phyloP scores from a whole-genome alignment of 768 basidiomycete genomes.

The Psilocybe cubensis region DNA sequence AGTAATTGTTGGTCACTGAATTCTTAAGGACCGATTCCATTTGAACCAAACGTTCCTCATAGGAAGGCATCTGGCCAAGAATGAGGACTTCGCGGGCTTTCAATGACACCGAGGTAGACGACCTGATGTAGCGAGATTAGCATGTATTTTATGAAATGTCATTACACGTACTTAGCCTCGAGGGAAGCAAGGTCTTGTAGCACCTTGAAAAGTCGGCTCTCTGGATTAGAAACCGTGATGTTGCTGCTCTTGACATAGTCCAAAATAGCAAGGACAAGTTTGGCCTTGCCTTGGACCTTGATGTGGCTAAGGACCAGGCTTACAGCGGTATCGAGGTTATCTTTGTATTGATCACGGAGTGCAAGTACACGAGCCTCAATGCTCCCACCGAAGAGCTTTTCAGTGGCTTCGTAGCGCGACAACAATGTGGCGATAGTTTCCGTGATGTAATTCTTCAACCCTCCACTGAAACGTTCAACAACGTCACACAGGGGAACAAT shows the following conservation, averaged over 20 bases:
- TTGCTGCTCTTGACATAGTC: conserved; percentile 88
- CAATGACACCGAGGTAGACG: conserved; percentile 88
- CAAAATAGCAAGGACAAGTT: conserved; percentile 82
- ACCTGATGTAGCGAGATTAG: conserved; percentile 44
- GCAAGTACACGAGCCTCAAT: conserved; percentile 91
- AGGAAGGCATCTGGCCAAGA: conserved; percentile 94
- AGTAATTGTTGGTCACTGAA: conserved; percentile 84
- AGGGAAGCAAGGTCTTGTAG: conserved; percentile 82
- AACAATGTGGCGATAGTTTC: conserved; percentile 77
- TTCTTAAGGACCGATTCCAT: conserved; percentile 94
- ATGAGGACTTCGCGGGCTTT: conserved; percentile 98
- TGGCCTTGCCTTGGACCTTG: conserved; percentile 92
- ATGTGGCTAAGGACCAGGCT: conserved; percentile 92
- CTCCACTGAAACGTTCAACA: conserved; percentile 78
- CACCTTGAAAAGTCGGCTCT: conserved; percentile 74
- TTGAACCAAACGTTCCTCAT: conserved; percentile 90
- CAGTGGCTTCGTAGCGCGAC: conserved; percentile 80
- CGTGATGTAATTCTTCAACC: conserved; percentile 87
- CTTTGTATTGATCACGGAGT: conserved; percentile 91
- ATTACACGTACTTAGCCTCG: conserved; percentile 77
- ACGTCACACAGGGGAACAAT: conserved; percentile 73
- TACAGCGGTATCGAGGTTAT: conserved; percentile 87
- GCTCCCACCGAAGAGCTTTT: conserved; percentile 91
- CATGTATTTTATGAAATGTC: neutral
- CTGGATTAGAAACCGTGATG: conserved; percentile 74